Evolutionary conservation across 2,329 filamentous ascomycete species (phyloP), one percentile per base, ranked within the genome.

Genomic region (Gliomastix tumulicola): DNA sequence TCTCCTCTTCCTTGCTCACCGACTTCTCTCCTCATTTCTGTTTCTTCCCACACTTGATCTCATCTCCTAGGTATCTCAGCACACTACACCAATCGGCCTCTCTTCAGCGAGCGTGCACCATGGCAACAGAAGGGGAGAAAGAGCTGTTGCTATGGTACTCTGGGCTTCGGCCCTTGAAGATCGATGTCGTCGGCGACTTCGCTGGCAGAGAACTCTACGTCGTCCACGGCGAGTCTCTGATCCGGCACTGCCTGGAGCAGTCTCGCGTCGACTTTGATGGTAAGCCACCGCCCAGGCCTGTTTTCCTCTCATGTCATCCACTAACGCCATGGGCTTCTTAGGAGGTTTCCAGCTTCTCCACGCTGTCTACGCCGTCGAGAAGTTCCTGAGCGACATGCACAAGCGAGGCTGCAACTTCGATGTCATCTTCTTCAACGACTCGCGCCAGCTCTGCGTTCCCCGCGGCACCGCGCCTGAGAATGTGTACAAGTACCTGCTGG

Each of bases 171-270:
- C 38, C 38, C 10, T 9, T 21, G 7, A 49, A 43, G n/a, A 67
- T 84, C 20, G 80, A 86, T 46, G 69, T 88, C 3, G 74, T 88
- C 5, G 82, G 84, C 28, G 84, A 88, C 51, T 88, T 84, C 56
- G 82, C 81, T 4, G 83, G 84, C 17, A 76, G 76, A 41, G 83
- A 87, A 50, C 66, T 82, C 10, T 88, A 88, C 51, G 62, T 82
- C 17, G 71, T 88, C 21, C 81, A 88, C 44, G 83, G 83, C 21
- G 82, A 89, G 48, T 82, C 82, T 1, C 56, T 88, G n/a, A 61
- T 88, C 10, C 61, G 76, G 7, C 61, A 83, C 40, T 81, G 74
- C 47, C 73, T 88, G 33, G 59, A 63, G n/a, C 68, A 82, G 44
- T 62, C 69, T 10, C 65, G 71, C 17, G 71, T 88, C 28, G 79